These are phyloP conservation scores for Pezicula neosporulosa DNA, from an alignment of 2,329 filamentous ascomycete genomes.

Conservation along the genomic window DNA sequence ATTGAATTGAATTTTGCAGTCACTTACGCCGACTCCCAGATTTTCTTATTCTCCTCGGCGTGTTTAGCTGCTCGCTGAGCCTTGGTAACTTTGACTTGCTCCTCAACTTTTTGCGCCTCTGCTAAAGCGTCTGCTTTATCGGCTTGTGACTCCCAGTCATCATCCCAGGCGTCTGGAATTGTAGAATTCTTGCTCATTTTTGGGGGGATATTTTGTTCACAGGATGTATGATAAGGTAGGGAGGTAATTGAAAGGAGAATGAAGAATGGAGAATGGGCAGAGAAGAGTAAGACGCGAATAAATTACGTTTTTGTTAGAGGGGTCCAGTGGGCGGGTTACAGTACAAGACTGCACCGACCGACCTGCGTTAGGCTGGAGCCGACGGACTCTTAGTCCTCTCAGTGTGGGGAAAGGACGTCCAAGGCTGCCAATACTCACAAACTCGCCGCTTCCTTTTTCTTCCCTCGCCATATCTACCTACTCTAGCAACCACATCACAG, in stretches of 20 bases:
- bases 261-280: conserved; percentile 2
- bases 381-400: no score
- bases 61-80: conserved; percentile 78
- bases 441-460: background rate
- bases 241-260: background rate
- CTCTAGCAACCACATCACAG: background rate
- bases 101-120: conserved; percentile 13
- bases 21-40: conserved; percentile 85
- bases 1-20: background rate
- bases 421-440: no score
- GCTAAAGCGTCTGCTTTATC: conserved; percentile 45
- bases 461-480: background rate
- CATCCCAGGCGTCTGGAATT: conserved; percentile 77
- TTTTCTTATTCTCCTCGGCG: conserved; percentile 74
- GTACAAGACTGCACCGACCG: no score
- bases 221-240: background rate
- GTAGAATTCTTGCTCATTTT: conserved; percentile 35
- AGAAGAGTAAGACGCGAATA: background rate
- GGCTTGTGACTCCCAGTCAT: conserved; percentile 82
- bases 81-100: conserved; percentile 52
- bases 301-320: background rate
- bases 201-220: background rate
- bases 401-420: background rate
- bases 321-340: background rate
- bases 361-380: no score